Evolutionary conservation across 306 rosid genomes (phyloP).

Genomic region (Vigna radiata): DNA sequence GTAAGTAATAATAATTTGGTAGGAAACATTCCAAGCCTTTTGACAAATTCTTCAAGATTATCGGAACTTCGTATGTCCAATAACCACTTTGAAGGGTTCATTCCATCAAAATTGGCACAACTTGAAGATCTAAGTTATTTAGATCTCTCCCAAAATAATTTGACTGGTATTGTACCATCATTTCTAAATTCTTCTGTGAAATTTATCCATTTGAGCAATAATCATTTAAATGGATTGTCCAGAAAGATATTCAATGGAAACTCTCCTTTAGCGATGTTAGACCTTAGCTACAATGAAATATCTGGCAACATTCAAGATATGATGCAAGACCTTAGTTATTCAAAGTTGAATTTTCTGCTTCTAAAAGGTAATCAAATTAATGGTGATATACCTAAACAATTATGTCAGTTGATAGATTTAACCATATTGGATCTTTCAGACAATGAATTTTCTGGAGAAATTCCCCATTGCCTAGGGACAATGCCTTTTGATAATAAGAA

Average conservation of each 20-base stretch:
- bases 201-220: constrained; percentile 15
- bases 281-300: constrained; percentile 35
- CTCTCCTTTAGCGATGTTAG: neutral
- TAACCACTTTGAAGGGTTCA: constrained; percentile 33
- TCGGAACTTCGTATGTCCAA: neutral
- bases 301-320: neutral
- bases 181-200: neutral
- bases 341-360: neutral
- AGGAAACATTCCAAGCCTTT: constrained; percentile 20
- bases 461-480: constrained; percentile 21
- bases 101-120: neutral
- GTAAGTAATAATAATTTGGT: constrained; percentile 20
- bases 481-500: neutral
- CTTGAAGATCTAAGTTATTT: neutral
- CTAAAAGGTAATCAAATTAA: constrained; percentile 9
- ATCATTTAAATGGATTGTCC: constrained; percentile 23
- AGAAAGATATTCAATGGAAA: neutral
- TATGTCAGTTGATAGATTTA: constrained; percentile 14
- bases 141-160: constrained; percentile 23
- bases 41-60: neutral
- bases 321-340: neutral
- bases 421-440: neutral
- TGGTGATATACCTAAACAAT: neutral
- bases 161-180: neutral
- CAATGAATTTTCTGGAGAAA: neutral